These are phyloP conservation scores for Aleurites moluccanus DNA, from an alignment of 441 rosid species.

Conservation along the genomic window DNA sequence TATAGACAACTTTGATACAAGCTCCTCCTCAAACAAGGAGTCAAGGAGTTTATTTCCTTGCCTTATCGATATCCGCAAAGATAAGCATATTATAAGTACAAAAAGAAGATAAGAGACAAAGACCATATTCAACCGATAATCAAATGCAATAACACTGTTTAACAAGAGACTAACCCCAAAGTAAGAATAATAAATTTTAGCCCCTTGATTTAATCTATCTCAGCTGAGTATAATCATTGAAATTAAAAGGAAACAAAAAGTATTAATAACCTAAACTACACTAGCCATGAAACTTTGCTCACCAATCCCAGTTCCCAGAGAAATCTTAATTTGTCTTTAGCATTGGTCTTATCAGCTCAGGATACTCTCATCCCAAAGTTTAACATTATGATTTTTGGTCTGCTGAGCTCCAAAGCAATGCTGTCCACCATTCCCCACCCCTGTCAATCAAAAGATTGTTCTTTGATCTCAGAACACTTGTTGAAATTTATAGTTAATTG, in stretches of 20 bases:
- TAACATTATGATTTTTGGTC: neutral
- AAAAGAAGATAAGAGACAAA: neutral
- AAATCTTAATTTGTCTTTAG: neutral
- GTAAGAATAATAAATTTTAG: neutral
- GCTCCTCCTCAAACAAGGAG: neutral
- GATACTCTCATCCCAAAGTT: neutral
- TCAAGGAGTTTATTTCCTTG: slow-evolving; percentile 1
- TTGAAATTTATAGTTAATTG: neutral
- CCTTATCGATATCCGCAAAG: neutral
- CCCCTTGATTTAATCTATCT: neutral
- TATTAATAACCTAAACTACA: neutral
- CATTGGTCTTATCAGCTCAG: neutral
- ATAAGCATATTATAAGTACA: neutral
- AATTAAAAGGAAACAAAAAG: neutral
- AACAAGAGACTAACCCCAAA: neutral
- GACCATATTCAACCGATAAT: neutral
- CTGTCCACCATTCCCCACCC: neutral
- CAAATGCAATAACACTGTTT: slow-evolving; percentile 2
- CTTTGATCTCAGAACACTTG: neutral
- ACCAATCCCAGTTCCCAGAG: neutral
- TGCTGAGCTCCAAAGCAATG: neutral
- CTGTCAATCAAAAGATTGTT: neutral
- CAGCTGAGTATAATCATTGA: neutral
- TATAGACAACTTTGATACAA: neutral
- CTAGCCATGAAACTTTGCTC: neutral